A percentile compares a stretch with the other conserved stretches of the same genome.
phyloP scores from a whole-genome alignment of 257 asterid species.

The Solanum virginianum region DNA sequence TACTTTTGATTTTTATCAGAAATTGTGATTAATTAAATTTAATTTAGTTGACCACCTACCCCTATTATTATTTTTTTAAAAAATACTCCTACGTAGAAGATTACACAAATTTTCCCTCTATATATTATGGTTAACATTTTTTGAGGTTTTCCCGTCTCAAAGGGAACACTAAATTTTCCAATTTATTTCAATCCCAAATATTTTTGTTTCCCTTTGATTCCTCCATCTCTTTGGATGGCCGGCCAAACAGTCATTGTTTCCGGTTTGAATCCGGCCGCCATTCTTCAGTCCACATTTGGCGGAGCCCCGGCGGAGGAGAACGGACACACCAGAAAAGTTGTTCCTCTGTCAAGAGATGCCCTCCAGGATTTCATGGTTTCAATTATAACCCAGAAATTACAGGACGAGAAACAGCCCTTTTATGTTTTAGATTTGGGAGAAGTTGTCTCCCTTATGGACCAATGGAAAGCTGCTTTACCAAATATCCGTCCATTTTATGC shows the following conservation, averaged over 20 bases:
- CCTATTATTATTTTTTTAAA: neutral
- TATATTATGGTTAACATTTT: neutral
- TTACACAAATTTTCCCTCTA: neutral
- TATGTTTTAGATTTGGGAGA: constrained; percentile 4
- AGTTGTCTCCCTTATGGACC: constrained; percentile 2
- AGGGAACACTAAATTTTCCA: neutral
- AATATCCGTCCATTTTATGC: constrained; percentile 8
- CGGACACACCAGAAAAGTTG: neutral
- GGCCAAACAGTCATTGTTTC: constrained; percentile 1
- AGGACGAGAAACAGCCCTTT: neutral
- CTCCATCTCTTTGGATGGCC: neutral
- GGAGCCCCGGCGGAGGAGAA: neutral
- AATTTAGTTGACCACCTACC: neutral
- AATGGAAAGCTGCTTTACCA: constrained; percentile 1
- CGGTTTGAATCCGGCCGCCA: constrained; percentile 2
- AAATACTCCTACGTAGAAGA: neutral
- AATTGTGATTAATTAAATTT: neutral
- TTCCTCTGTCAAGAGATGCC: neutral
- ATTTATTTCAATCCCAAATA: neutral
- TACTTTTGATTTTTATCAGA: neutral
- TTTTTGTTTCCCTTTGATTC: neutral
- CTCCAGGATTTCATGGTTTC: constrained; percentile 4
- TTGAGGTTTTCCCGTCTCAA: neutral
- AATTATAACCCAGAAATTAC: neutral
- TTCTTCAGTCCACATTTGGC: neutral